Evolutionary conservation across 768 basidiomycete genomes (phyloP).

Genomic region (Tulasnella calospora): DNA sequence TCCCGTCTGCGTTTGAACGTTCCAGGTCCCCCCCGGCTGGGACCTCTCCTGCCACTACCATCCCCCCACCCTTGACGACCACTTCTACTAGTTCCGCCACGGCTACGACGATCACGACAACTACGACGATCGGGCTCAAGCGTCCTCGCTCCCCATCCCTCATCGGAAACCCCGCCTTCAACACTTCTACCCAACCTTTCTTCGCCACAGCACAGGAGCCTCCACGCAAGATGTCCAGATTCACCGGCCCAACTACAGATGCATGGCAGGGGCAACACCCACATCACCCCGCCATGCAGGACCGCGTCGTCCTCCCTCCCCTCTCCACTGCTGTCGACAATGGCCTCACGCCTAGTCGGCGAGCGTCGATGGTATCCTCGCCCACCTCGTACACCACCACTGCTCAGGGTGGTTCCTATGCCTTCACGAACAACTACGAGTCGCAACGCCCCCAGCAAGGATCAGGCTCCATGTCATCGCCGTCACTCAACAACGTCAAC

Average conservation of each 20-base stretch:
- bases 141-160: conserved; percentile 19
- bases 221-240: conserved; percentile 26
- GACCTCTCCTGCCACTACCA: conserved; percentile 20
- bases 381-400: conserved; percentile 5
- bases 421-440: conserved; percentile 24
- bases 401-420: neutral
- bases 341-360: conserved; percentile 13
- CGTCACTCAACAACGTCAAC: neutral
- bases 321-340: conserved; percentile 26
- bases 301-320: conserved; percentile 25
- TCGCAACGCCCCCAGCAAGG: conserved; percentile 11
- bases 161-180: neutral
- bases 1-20: neutral
- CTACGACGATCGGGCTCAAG: conserved; percentile 16
- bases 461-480: conserved; percentile 13
- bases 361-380: neutral
- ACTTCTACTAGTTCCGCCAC: conserved; percentile 16
- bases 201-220: conserved; percentile 12
- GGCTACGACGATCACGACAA: conserved; percentile 3
- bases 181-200: conserved; percentile 2
- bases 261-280: conserved; percentile 19
- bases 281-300: conserved; percentile 18
- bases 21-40: neutral
- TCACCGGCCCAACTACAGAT: neutral
- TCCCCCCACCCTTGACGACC: conserved; percentile 17